Evolutionary conservation across 495 filamentous ascomycete species (phyloP), one percentile per base, ranked within the genome.

Genomic region (Neurospora hispaniola): DNA sequence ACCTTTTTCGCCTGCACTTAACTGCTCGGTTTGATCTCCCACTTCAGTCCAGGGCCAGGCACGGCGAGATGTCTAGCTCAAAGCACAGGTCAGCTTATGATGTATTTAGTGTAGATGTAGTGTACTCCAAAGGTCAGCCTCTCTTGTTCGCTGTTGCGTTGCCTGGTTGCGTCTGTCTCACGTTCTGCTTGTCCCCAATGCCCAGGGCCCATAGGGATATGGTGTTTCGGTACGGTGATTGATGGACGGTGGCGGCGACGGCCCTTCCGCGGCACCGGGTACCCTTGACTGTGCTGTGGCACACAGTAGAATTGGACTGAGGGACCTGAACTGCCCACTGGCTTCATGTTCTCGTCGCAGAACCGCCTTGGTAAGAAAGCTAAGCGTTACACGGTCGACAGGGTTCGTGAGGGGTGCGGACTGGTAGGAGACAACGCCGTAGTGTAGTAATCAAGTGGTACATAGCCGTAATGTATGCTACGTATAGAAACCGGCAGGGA

Each of bases 261-360:
- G 54, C 54, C 31, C 54, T 66, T 66, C 54, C 54, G 54, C 54
- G 27, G 54, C 27, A 66, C 54, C 27, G 14, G 54, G 54, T 66
- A 66, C 54, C 54, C 54, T 66, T 31, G 46, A 54, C 46, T 27
- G 46, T 27, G 46, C 20, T 54, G 46, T 20, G 46, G 20, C 6
- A 39, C 7, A 39, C 39, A 39, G 6, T 48, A 20, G n/a, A 23
- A 48, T 9, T 48, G 46, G 20, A 27, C 27, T 59, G 48, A 54
- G 46, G 23, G 54, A 31, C 54, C 54, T 31, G 23, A 23, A 62
- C 23, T 62, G 20, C 46, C 46, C 54, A 62, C 54, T 66, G 54
- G 27, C 54, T 35, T 66, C n/a, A 71, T 20, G 59, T 42, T 42
- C 59, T 72, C 23, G 71, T 70, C 71, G 66, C 71, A 70, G 40